A percentile compares a stretch with the other conserved stretches of the same genome.
Evolutionary conservation across 2,329 filamentous ascomycete species (phyloP).

Genomic region (Phyllosticta citriasiana): DNA sequence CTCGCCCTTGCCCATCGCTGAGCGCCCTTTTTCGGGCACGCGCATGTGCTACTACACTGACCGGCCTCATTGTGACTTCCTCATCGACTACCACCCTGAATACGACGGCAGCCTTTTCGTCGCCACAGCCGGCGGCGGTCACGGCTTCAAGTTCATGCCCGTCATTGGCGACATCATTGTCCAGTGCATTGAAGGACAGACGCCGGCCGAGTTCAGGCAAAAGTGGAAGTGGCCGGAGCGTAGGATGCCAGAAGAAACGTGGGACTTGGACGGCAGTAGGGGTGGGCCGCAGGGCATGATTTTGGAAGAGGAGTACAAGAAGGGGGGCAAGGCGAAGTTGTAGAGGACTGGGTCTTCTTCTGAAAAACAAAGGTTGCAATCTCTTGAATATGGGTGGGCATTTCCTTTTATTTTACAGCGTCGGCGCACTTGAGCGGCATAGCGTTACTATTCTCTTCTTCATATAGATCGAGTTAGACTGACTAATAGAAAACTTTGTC

Average conservation of each 20-base stretch:
- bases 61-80: constrained; percentile 44
- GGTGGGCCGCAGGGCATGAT: constrained; percentile 29
- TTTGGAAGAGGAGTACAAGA: constrained; percentile 31
- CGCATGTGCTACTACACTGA: constrained; percentile 50
- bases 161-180: constrained; percentile 47
- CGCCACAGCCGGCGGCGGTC: constrained; percentile 51
- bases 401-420: background rate
- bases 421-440: background rate
- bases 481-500: background rate
- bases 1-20: constrained; percentile 18
- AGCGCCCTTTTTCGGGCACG: constrained; percentile 36
- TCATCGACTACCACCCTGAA: constrained; percentile 43
- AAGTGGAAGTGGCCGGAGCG: constrained; percentile 50
- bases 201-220: constrained; percentile 39
- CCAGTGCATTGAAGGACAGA: constrained; percentile 37
- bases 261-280: constrained; percentile 29
- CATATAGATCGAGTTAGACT: background rate
- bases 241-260: constrained; percentile 22
- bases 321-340: constrained; percentile 20
- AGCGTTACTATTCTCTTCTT: background rate
- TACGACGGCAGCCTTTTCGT: constrained; percentile 44
- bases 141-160: constrained; percentile 54
- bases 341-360: background rate
- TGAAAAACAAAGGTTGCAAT: background rate
- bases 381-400: background rate